Base-by-base conservation (phyloP, 202 grass and related monocot species). In the Digitaria exilis region DNA sequence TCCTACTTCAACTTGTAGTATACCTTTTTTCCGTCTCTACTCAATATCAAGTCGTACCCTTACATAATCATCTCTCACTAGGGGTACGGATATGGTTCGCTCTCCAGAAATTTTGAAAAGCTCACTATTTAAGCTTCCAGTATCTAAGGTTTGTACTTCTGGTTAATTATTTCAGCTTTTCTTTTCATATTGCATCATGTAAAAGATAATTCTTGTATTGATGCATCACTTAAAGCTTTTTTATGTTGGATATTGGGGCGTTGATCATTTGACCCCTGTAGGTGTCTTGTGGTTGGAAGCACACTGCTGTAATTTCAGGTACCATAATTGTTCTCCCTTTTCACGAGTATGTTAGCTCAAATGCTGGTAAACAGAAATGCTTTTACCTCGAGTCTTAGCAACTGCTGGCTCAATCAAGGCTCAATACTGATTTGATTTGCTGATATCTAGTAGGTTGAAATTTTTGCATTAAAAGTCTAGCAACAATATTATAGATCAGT, bases 231-330 rank as follows among this genome's bases (percentile, higher is more conserved):
- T 69, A 57, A 57, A 25, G n/a, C 8, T 24, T 57, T 57, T 24
- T 57, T 65, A 65, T 35, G 68, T 31, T 71, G 43, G 10, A 54
- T 37, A 35, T 75, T n/a, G 12, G 51, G 1, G 52, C 34, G 50
- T 76, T 81, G 37, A 65, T 37, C n/a, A 65, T 82, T 48, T 79
- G 0, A 25, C 63, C 22, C 51, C 46, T 87, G 69, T 86, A 98
- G 95, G 87, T 98, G 76, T 93, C 95, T 25, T 95, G 95, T 85
- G 95, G 95, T 73, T 98, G 96, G 96, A 98, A 98, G 69, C 96
- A 98, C 85, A 98, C 96, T 57, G 96, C 92, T 87, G 87, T 88
- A 69, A 90, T 98, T 58, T 95, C 92, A 91, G 96, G 96, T 98
- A 90, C 75, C 24, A 69, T 72, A 79, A 19, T 39, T 58, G 39